Evolutionary conservation across 495 filamentous ascomycete genomes (phyloP), one percentile per base, ranked within the genome.

Genomic region (Penicillium parvum): DNA sequence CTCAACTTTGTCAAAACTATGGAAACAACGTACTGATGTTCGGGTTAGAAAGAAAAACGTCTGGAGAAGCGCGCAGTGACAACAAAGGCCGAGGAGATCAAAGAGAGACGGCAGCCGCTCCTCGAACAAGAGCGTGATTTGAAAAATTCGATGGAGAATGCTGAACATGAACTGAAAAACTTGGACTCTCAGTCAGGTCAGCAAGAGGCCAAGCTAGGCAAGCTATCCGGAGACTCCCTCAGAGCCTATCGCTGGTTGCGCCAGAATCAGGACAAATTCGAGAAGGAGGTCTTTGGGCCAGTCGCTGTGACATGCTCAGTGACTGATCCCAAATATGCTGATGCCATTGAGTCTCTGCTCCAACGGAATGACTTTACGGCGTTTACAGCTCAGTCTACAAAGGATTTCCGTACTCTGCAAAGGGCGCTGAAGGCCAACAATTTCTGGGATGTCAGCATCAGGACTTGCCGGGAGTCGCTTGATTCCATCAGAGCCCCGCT

Each of bases 251-350:
- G 80, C 33, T 97, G 90, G 87, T 65, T 96, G 42, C 73, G 83
- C 47, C 57, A 80, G 2, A 81, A 97, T 60, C 78, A 74, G 29
- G 60, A 77, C 50, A 58, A 74, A 18, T 96, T 97, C 43, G 78
- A 90, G 58, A 79, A 84, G 40, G 75, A 85, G 48, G 83, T 97
- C 16, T 90, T 88, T 61, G 90, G 88, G 0, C 92, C 92, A 12
- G 81, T 92, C 0, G 74, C 91, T 43, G 66, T 99, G 10, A 81
- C 74, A 16, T 96, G 91, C 61, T 85, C 85, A 0, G 62, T 96
- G 25, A 90, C 84, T 41, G 80, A 96, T 55, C 76, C 77, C 11
- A 76, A 67, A 39, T 90, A 84, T 55, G 81, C 83, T 16, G 73
- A 88, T 56, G 75, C 79, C 7, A 66, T 99, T 8, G 92, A 99